These are phyloP conservation scores for Pichia gijzeniarum DNA, from an alignment of 805 yeast genomes.

Conservation along the genomic window DNA sequence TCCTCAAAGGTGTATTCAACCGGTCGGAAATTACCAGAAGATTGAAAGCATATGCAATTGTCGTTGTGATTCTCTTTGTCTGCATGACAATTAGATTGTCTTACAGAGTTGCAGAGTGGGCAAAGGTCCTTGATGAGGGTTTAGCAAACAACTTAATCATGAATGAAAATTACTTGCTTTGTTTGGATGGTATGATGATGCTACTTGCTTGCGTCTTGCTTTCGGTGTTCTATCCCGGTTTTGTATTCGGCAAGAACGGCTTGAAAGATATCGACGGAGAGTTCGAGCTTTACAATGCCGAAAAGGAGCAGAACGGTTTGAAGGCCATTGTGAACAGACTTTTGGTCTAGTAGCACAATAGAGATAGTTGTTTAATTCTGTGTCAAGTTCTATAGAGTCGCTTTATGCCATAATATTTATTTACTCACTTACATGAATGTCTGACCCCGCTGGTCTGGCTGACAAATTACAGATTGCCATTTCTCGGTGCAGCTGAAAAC, in stretches of 20 bases:
- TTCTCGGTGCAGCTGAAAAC: too few relatives aligned
- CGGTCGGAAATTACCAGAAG: neutral
- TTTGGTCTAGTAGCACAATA: too few relatives aligned
- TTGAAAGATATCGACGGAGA: too few relatives aligned
- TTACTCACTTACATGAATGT: too few relatives aligned
- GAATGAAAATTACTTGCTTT: neutral
- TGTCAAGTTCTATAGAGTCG: too few relatives aligned
- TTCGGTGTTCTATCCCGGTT: neutral
- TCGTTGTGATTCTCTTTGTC: neutral
- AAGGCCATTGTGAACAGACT: too few relatives aligned
- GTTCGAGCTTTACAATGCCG: too few relatives aligned
- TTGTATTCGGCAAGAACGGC: neutral
- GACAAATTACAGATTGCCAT: too few relatives aligned
- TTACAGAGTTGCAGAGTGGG: slow-evolving; percentile 2
- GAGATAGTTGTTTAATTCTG: too few relatives aligned
- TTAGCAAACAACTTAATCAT: neutral
- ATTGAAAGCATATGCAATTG: neutral
- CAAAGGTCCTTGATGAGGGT: neutral
- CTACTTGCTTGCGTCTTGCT: neutral
- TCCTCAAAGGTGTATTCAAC: neutral
- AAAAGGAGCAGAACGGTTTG: too few relatives aligned
- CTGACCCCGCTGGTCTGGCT: too few relatives aligned
- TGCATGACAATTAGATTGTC: neutral
- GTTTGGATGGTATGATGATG: neutral
- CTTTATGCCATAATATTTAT: too few relatives aligned